A percentile compares a stretch with the other conserved stretches of the same genome.
Evolutionary conservation across 2,329 filamentous ascomycete genomes (phyloP).

Genomic region (Parafenestella ontariensis): DNA sequence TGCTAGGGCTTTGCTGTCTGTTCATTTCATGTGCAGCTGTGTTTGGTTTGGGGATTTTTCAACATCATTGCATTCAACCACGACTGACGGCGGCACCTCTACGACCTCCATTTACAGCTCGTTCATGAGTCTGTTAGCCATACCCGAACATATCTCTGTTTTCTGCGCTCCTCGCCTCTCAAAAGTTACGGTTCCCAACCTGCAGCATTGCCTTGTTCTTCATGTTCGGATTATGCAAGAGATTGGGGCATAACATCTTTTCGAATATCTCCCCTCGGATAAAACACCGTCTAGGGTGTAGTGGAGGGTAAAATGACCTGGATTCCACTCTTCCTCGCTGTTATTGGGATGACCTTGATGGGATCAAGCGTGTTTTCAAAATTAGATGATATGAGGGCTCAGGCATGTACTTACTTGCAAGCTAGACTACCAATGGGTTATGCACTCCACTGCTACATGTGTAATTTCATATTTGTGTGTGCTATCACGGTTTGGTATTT

Average conservation of each 20-base stretch:
- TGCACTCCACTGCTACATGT: slow-evolving; percentile 22
- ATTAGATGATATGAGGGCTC: slow-evolving; percentile 40
- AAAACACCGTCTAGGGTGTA: neutral
- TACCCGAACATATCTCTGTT: slow-evolving; percentile 29
- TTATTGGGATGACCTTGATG: slow-evolving; percentile 18
- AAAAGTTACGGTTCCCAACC: slow-evolving; percentile 44
- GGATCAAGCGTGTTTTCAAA: slow-evolving; percentile 6
- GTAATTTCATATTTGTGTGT: slow-evolving; percentile 1
- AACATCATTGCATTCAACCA: slow-evolving; percentile 28
- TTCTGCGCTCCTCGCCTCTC: slow-evolving; percentile 27
- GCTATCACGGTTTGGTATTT: slow-evolving; percentile 1
- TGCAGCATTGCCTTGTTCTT: slow-evolving; percentile 23
- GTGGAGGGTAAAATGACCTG: neutral
- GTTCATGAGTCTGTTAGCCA: slow-evolving; percentile 17
- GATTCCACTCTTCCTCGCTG: neutral
- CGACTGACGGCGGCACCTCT: slow-evolving; percentile 19
- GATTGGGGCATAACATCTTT: slow-evolving; percentile 29
- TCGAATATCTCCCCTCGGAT: slow-evolving; percentile 27
- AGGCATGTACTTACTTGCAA: slow-evolving; percentile 44
- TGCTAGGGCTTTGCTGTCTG: slow-evolving; percentile 28
- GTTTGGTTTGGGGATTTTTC: slow-evolving; percentile 26
- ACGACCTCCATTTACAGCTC: neutral
- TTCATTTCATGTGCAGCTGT: slow-evolving; percentile 26
- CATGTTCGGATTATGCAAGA: slow-evolving; percentile 29
- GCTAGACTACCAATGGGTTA: slow-evolving; percentile 37